Evolutionary conservation across 106 monocot species (phyloP).

Genomic region (Dendrobium huoshanense): DNA sequence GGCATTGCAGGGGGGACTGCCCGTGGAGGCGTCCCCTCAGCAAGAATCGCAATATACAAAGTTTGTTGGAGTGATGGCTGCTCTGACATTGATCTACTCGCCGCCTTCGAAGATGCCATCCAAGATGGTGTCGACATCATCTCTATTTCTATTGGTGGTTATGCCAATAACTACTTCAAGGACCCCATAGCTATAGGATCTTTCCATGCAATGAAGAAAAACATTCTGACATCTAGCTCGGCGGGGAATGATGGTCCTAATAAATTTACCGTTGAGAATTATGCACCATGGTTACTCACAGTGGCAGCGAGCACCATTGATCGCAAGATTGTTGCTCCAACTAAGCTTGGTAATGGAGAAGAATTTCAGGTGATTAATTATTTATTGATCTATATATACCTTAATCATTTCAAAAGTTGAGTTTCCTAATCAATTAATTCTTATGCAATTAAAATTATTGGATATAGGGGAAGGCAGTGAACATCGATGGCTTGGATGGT

Average conservation of each 20-base stretch:
- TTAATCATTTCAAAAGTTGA: too few relatives aligned
- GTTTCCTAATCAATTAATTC: too few relatives aligned
- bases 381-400: too few relatives aligned
- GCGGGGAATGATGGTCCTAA: slow-evolving; percentile 30
- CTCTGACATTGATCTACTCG: slow-evolving; percentile 18
- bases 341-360: too few relatives aligned
- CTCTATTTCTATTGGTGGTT: slow-evolving; percentile 24
- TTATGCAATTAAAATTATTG: too few relatives aligned
- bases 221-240: background rate
- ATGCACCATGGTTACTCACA: slow-evolving; percentile 26
- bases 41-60: slow-evolving; percentile 37
- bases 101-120: background rate
- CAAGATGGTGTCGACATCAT: slow-evolving; percentile 37
- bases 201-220: too few relatives aligned
- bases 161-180: slow-evolving; percentile 8
- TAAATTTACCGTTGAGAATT: slow-evolving; percentile 1
- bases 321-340: too few relatives aligned
- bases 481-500: too few relatives aligned
- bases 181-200: background rate
- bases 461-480: too few relatives aligned
- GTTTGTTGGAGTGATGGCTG: slow-evolving; percentile 19
- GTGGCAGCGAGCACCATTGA: slow-evolving; percentile 8
- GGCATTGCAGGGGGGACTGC: slow-evolving; percentile 28
- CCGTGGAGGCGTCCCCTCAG: slow-evolving; percentile 12
- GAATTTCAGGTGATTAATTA: slow-evolving; percentile 1